Evolutionary conservation across 2,329 filamentous ascomycete genomes (phyloP).

Genomic region (Aspergillus pseudonomiae): DNA sequence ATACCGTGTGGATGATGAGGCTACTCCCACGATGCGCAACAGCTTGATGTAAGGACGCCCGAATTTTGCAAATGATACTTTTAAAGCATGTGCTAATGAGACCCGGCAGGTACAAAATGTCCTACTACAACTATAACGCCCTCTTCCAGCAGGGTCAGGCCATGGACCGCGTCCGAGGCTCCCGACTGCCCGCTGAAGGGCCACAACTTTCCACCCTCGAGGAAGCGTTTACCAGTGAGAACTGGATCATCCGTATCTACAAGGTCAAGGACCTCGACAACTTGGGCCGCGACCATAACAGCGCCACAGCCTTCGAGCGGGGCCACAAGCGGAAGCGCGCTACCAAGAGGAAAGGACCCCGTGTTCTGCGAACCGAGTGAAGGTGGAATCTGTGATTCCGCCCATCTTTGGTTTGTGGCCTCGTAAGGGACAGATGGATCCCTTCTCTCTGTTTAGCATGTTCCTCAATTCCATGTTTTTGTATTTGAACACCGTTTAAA

Average conservation of each 20-base stretch:
- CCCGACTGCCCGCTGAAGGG: conserved; percentile 77
- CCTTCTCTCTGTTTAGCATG: conserved; percentile 11
- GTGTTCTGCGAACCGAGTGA: conserved; percentile 49
- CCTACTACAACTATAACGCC: conserved; percentile 94
- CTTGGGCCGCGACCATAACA: conserved; percentile 82
- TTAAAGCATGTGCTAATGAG: conserved; percentile 23
- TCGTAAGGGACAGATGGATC: conserved; percentile 9
- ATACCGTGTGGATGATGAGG: conserved; percentile 90
- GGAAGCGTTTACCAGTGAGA: conserved; percentile 98
- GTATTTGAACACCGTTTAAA: conserved; percentile 15
- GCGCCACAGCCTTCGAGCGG: conserved; percentile 56
- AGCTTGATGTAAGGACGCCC: conserved; percentile 82
- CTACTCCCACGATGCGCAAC: conserved; percentile 97
- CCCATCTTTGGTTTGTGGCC: conserved; percentile 9
- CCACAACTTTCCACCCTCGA: conserved; percentile 87
- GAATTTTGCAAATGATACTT: not conserved
- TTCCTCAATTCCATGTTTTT: conserved; percentile 20
- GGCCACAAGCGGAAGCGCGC: conserved; percentile 57
- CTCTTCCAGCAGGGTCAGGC: conserved; percentile 93
- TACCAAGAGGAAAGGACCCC: conserved; percentile 46
- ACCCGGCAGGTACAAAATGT: conserved; percentile 93
- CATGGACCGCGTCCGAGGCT: conserved; percentile 82
- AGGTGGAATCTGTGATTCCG: conserved; percentile 10
- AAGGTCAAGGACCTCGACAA: conserved; percentile 99
- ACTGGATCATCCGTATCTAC: conserved; percentile 99